Conservation (phyloP, 176 grass and related monocot species). For the Ampelocalamus luodianensis region DNA sequence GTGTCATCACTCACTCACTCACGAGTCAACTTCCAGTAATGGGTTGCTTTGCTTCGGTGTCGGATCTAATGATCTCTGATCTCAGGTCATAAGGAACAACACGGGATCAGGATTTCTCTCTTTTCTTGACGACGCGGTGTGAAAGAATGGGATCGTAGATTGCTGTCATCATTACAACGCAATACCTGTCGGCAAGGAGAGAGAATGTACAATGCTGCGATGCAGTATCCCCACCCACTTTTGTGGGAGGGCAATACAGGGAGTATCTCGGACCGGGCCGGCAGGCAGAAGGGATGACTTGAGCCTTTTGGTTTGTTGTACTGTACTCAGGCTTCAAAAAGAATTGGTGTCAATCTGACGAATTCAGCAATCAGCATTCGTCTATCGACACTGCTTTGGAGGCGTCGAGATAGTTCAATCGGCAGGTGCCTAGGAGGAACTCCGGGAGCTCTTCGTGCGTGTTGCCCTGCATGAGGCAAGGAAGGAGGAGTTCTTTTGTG, state of each 20-base stretch:
- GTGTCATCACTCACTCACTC: background rate
- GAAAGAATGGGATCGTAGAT: slow-evolving; percentile 46
- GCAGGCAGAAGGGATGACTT: slow-evolving; percentile 38
- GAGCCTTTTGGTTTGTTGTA: slow-evolving; percentile 36
- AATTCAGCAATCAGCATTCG: slow-evolving; percentile 54
- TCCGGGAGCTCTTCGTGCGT: slow-evolving; percentile 93
- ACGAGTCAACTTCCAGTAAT: slow-evolving; percentile 46
- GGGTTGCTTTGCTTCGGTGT: slow-evolving; percentile 12
- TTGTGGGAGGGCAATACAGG: slow-evolving; percentile 15
- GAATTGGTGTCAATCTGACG: slow-evolving; percentile 29
- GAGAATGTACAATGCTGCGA: slow-evolving; percentile 54
- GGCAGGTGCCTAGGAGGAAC: slow-evolving; percentile 81
- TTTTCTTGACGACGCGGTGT: slow-evolving; percentile 18
- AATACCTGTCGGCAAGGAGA: slow-evolving; percentile 37
- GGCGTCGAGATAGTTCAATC: slow-evolving; percentile 84
- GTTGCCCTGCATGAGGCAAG: slow-evolving; percentile 68
- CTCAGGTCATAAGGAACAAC: slow-evolving; percentile 20
- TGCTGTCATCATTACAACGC: slow-evolving; percentile 44
- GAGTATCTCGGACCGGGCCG: background rate
- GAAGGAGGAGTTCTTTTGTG: background rate
- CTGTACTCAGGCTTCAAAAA: slow-evolving; percentile 40
- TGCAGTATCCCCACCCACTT: slow-evolving; percentile 5
- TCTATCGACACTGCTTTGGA: slow-evolving; percentile 79
- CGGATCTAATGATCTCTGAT: slow-evolving; percentile 17
- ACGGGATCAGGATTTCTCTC: slow-evolving; percentile 1